Evolutionary conservation across 1,284 basidiomycete genomes (phyloP).

Genomic region (Tylopilus orsonianus): DNA sequence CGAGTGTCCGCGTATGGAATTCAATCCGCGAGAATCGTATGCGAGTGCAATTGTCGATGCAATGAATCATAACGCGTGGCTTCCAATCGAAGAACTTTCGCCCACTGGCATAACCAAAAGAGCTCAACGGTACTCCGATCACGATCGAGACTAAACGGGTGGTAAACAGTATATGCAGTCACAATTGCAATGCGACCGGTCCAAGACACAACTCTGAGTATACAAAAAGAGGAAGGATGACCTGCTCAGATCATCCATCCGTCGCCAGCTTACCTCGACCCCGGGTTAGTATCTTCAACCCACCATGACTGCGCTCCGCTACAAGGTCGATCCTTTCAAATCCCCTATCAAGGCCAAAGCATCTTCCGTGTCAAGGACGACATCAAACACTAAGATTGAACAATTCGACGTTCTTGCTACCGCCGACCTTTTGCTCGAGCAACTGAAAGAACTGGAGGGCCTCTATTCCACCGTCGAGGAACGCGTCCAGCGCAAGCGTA

Average conservation of each 20-base stretch:
- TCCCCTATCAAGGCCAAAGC: slow-evolving; percentile 19
- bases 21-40: no score
- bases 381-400: not conserved
- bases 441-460: slow-evolving; percentile 26
- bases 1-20: no score
- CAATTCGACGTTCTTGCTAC: slow-evolving; percentile 28
- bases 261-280: slow-evolving; percentile 2
- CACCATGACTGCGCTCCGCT: slow-evolving; percentile 14
- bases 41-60: no score
- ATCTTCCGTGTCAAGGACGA: not conserved
- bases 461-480: slow-evolving; percentile 27
- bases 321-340: slow-evolving; percentile 18
- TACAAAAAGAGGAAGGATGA: slow-evolving; percentile 14
- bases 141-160: not conserved
- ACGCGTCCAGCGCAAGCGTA: slow-evolving; percentile 28
- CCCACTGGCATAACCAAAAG: no score
- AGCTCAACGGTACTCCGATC: not conserved
- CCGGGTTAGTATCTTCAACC: not conserved
- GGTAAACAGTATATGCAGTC: not conserved
- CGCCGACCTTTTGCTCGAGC: slow-evolving; percentile 29
- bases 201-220: slow-evolving; percentile 1
- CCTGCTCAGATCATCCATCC: not conserved
- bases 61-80: no score
- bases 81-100: no score
- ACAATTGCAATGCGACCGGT: slow-evolving; percentile 14